Percentiles rank a stretch among this genome's conserved stretches.
Conservation (phyloP, 352 stramenopile species). For the Pythium guiyangense region DNA sequence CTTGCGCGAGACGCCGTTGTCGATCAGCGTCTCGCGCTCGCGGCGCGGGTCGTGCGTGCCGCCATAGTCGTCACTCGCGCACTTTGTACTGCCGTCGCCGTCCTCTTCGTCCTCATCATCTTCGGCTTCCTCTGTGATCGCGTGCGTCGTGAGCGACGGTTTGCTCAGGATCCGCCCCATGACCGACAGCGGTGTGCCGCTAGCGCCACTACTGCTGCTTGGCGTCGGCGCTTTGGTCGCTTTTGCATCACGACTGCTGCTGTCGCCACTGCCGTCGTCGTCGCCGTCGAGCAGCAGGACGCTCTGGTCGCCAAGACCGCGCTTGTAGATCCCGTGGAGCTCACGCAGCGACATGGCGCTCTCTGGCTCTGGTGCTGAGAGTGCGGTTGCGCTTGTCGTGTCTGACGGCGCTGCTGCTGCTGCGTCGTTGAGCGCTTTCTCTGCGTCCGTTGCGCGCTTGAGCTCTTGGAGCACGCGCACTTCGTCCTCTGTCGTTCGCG, state of each 20-base stretch:
- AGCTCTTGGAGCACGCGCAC: slow-evolving; percentile 33
- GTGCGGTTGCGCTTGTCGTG: too few relatives aligned
- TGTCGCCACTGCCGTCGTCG: not conserved
- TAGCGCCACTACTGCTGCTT: not conserved
- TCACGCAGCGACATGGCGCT: slow-evolving; percentile 53
- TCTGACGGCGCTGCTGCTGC: not conserved
- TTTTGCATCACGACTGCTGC: slow-evolving; percentile 2
- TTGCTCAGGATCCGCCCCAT: slow-evolving; percentile 48
- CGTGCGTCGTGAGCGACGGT: slow-evolving; percentile 21
- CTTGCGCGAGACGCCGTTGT: slow-evolving; percentile 6
- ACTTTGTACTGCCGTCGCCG: not conserved
- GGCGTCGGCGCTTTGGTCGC: not conserved
- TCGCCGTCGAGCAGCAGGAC: slow-evolving; percentile 42
- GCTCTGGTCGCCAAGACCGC: slow-evolving; percentile 67
- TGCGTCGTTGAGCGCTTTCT: slow-evolving; percentile 18
- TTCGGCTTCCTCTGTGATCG: slow-evolving; percentile 38
- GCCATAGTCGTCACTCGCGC: slow-evolving; percentile 5
- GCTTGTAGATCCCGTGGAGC: slow-evolving; percentile 79
- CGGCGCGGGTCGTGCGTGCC: not conserved
- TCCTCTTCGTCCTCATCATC: slow-evolving; percentile 14
- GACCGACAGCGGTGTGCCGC: slow-evolving; percentile 19
- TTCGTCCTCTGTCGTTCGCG: slow-evolving; percentile 26
- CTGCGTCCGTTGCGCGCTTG: slow-evolving; percentile 35
- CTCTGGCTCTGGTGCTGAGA: not conserved
- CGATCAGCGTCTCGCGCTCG: slow-evolving; percentile 11